Percentiles rank a stretch among this genome's conserved stretches.
These are phyloP conservation scores for Colletotrichum nymphaeae DNA, from an alignment of 2,329 filamentous ascomycete genomes.

Conservation along the genomic window DNA sequence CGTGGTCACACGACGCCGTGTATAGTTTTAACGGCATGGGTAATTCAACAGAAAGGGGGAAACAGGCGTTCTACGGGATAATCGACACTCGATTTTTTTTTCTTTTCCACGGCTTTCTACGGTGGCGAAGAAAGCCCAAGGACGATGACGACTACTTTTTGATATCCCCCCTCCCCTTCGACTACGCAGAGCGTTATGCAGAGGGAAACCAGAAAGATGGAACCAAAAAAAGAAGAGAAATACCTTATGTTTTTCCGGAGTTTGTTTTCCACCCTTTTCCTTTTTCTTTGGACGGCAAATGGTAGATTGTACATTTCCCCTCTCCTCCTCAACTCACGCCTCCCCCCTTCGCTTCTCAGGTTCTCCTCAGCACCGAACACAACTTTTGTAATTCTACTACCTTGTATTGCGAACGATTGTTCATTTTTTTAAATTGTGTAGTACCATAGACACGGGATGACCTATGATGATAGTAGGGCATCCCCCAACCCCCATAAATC, in stretches of 20 bases:
- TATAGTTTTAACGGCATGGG: conserved; percentile 11
- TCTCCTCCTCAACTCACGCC: conserved; percentile 9
- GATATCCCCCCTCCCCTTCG: conserved; percentile 27
- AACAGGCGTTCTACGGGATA: conserved; percentile 18
- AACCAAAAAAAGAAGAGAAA: conserved; percentile 8
- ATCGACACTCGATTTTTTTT: not conserved
- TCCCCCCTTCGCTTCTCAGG: not conserved
- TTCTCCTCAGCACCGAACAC: not conserved
- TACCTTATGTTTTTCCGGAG: not conserved
- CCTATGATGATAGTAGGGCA: conserved; percentile 2
- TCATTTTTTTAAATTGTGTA: conserved; percentile 8
- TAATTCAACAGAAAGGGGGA: conserved; percentile 1
- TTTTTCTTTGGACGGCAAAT: conserved; percentile 1
- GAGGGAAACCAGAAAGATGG: not conserved
- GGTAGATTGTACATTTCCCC: conserved; percentile 34
- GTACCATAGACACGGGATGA: conserved; percentile 16
- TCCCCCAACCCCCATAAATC: not conserved
- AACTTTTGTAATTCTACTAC: conserved; percentile 26
- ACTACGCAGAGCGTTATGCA: conserved; percentile 3
- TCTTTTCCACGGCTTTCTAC: not conserved
- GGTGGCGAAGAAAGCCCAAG: conserved; percentile 30
- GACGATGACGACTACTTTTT: conserved; percentile 35
- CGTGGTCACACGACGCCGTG: conserved; percentile 5
- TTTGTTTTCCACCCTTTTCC: not conserved
- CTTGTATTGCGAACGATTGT: not conserved